Base-by-base conservation (phyloP, 208 protist species). In the Wallacemonas collosoma region DNA sequence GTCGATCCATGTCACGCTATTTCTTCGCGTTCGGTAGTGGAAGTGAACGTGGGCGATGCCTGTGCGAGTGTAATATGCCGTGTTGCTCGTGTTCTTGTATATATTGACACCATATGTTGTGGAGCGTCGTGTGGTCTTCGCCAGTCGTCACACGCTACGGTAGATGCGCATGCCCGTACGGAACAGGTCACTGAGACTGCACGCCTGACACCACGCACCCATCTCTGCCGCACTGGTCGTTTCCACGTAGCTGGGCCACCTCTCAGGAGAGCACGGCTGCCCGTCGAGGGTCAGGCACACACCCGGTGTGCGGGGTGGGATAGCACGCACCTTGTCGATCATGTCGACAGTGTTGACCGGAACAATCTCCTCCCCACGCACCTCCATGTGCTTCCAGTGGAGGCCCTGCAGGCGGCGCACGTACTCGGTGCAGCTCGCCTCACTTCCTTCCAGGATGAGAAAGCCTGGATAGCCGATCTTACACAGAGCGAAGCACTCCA, bases 331-430 rank as follows among this genome's bases (percentile, higher is more conserved):
- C 35, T 15, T 43, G 4, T 68, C 47, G n/a, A 68, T 14, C 6
- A n/a, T 54, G 8, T 12, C 48, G n/a, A 2, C 63, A 14, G 15
- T n/a, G 47, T 12, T 12, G 9, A 68, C 48, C 4, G 48, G 63
- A 12, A 57, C 14, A 3, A 54, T 15, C 48, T 68, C 63, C 63
- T 68, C 63, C 26, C 63, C 63, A 14, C 63, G 63, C 48, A 68
- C 63, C 44, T 57, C 63, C 63, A 68, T 68, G 63, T 57, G 63
- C 63, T 68, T 68, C 63, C 63, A 68, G 48, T 57, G 63, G n/a
- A 68, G 63, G 4, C 63, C 48, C 26, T 68, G 63, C 48, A 68
- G 50, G 9, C 63, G 50, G 6, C 63, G 63, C 35, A 68, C 63
- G 63, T 68, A 68, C 63, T 68, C 63, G 26, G 47, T 57, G 48